These are phyloP conservation scores for Posidonia oceanica DNA, from an alignment of 116 monocot species.

Conservation along the genomic window DNA sequence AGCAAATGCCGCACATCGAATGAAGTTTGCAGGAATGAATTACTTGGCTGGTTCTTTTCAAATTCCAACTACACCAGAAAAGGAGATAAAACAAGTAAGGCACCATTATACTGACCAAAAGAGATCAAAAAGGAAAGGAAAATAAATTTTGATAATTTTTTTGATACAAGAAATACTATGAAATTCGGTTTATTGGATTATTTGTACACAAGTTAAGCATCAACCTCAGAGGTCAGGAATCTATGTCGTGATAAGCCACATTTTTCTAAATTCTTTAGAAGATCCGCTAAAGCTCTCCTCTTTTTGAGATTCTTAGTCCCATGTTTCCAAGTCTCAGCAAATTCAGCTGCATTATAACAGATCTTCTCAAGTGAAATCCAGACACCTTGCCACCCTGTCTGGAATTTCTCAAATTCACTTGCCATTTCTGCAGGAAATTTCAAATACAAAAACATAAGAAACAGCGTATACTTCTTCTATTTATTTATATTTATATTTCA, in stretches of 20 bases:
- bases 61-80: slow-evolving; percentile 27
- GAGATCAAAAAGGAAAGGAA: not conserved
- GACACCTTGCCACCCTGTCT: slow-evolving; percentile 33
- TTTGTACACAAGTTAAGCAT: not conserved
- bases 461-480: not conserved
- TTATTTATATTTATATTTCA: too few species aligned
- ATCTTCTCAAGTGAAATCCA: slow-evolving; percentile 60
- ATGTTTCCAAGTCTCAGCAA: slow-evolving; percentile 50
- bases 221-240: slow-evolving; percentile 36
- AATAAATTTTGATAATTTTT: too few species aligned
- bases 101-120: not conserved
- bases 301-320: slow-evolving; percentile 51
- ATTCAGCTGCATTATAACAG: slow-evolving; percentile 38
- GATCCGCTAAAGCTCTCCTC: slow-evolving; percentile 43
- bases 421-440: slow-evolving; percentile 5
- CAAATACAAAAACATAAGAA: not conserved
- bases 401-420: slow-evolving; percentile 9
- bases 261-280: slow-evolving; percentile 58
- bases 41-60: slow-evolving; percentile 18
- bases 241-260: slow-evolving; percentile 68
- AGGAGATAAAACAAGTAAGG: not conserved
- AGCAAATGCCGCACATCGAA: slow-evolving; percentile 60
- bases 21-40: slow-evolving; percentile 54
- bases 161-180: too few species aligned
- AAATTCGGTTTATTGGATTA: too few species aligned